Conservation (phyloP, 139 green algal genomes). For the Spirogloea muscicola region DNA sequence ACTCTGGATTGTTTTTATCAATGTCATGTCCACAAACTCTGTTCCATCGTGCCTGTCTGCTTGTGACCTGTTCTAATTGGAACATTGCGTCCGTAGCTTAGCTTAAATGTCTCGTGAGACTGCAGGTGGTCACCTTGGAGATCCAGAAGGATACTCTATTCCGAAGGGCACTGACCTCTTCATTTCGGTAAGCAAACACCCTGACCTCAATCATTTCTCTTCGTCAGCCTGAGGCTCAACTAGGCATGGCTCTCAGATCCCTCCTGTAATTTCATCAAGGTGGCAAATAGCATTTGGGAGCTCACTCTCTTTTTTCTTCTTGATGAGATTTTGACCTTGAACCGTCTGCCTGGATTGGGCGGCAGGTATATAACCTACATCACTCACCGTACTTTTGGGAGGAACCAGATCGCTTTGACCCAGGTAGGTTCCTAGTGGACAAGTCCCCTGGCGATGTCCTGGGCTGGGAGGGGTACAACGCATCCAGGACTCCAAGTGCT, state of each 20-base stretch:
- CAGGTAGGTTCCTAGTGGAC: slow-evolving; percentile 71
- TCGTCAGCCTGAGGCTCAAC: too few relatives aligned
- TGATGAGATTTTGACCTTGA: too few relatives aligned
- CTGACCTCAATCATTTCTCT: too few relatives aligned
- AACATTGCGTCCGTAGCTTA: too few relatives aligned
- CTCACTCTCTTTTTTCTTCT: too few relatives aligned
- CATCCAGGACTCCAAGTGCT: slow-evolving; percentile 55
- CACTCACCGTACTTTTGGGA: slow-evolving; percentile 89
- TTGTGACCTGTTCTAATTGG: not conserved
- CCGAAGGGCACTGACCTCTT: slow-evolving; percentile 94
- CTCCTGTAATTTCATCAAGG: too few relatives aligned
- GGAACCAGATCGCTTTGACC: slow-evolving; percentile 84
- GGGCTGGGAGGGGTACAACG: slow-evolving; percentile 71
- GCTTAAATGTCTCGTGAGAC: too few relatives aligned
- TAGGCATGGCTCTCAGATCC: too few relatives aligned
- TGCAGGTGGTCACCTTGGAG: slow-evolving; percentile 25
- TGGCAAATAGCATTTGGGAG: too few relatives aligned
- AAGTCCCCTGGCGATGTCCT: slow-evolving; percentile 55
- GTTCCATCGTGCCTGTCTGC: not conserved
- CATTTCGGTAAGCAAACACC: slow-evolving; percentile 74
- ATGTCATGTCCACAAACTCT: not conserved
- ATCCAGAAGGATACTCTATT: slow-evolving; percentile 72
- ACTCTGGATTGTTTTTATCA: not conserved
- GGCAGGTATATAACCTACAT: slow-evolving; percentile 92
- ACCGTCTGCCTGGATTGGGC: too few relatives aligned